phyloP scores from a whole-genome alignment of 305 asterid genomes.

The Fraxinus ornus region DNA sequence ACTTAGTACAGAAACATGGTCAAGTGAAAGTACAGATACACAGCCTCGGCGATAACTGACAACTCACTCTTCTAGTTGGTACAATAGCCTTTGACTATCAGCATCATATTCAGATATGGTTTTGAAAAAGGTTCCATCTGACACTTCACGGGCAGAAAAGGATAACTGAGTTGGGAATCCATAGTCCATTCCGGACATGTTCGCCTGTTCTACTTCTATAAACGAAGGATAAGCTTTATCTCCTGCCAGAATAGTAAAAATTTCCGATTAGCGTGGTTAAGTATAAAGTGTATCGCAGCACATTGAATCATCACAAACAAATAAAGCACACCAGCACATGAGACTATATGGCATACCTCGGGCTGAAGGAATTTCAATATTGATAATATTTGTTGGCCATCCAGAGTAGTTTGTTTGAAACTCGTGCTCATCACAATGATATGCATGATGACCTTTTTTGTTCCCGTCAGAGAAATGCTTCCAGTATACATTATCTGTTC shows the following conservation, averaged over 20 bases:
- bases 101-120: conserved; percentile 81
- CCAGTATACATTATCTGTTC: conserved; percentile 64
- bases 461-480: conserved; percentile 68
- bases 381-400: conserved; percentile 93
- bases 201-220: conserved; percentile 49
- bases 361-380: conserved; percentile 76
- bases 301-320: conserved; percentile 16
- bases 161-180: conserved; percentile 84
- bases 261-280: conserved; percentile 28
- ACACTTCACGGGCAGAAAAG: conserved; percentile 93
- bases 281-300: conserved; percentile 21
- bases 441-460: conserved; percentile 55
- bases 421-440: conserved; percentile 72
- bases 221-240: conserved; percentile 81
- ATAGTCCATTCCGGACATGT: conserved; percentile 69
- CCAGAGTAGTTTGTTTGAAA: conserved; percentile 79
- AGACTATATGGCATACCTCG: conserved; percentile 52
- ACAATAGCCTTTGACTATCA: conserved; percentile 72
- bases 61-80: conserved; percentile 72
- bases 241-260: conserved; percentile 46
- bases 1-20: conserved; percentile 15
- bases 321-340: conserved; percentile 8
- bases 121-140: conserved; percentile 88
- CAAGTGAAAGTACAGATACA: conserved; percentile 18
- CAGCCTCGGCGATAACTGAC: conserved; percentile 14